Conservation (phyloP, 2,329 filamentous ascomycete species). For the Moelleriella libera region DNA sequence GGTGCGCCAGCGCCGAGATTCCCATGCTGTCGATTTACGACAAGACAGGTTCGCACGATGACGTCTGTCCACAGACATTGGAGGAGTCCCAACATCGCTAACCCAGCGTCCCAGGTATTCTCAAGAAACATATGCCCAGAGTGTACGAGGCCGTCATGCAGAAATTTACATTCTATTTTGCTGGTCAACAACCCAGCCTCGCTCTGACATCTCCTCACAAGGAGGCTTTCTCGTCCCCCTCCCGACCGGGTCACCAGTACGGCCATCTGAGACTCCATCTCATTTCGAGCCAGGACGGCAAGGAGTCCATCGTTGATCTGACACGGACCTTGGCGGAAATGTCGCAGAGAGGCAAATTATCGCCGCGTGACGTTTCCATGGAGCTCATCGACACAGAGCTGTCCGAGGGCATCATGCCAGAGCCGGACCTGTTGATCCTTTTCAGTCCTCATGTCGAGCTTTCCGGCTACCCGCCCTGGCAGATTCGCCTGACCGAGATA, state of each 20-base stretch:
- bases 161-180: constrained; percentile 81
- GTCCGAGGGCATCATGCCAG: constrained; percentile 61
- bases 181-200: constrained; percentile 56
- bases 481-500: constrained; percentile 87
- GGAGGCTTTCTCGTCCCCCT: constrained; percentile 18
- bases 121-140: constrained; percentile 81
- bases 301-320: constrained; percentile 87
- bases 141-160: constrained; percentile 66
- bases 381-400: constrained; percentile 87
- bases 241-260: constrained; percentile 14
- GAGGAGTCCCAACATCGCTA: no score
- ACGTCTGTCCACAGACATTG: no score
- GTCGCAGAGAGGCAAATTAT: constrained; percentile 79
- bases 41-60: constrained; percentile 52
- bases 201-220: constrained; percentile 35
- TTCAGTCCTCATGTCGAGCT: constrained; percentile 77
- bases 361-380: constrained; percentile 64
- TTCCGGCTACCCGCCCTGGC: constrained; percentile 92
- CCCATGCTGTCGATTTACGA: constrained; percentile 84
- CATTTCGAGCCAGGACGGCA: constrained; percentile 75
- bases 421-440: constrained; percentile 79
- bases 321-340: constrained; percentile 91
- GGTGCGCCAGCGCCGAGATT: constrained; percentile 84
- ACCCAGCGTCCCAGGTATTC: constrained; percentile 42
- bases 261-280: constrained; percentile 52